These are phyloP conservation scores for Hypoxylon trugodes DNA, from an alignment of 495 filamentous ascomycete species.

Conservation along the genomic window DNA sequence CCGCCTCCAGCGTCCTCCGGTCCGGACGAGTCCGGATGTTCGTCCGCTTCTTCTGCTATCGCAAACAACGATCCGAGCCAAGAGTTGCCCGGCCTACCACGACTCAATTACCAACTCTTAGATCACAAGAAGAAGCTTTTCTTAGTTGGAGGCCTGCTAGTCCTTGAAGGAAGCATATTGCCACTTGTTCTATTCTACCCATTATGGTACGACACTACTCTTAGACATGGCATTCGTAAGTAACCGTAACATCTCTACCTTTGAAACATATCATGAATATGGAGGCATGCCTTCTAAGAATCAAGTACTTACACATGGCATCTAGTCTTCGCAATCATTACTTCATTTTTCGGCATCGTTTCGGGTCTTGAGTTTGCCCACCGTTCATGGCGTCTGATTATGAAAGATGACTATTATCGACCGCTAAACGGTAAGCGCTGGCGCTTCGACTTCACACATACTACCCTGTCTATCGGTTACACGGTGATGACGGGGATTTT, in stretches of 20 bases:
- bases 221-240: constrained; percentile 54
- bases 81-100: constrained; percentile 48
- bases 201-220: constrained; percentile 48
- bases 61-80: constrained; percentile 25
- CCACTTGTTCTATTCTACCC: constrained; percentile 59
- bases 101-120: constrained; percentile 53
- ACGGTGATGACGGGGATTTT: constrained; percentile 57
- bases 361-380: constrained; percentile 59
- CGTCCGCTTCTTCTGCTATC: constrained; percentile 27
- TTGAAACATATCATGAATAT: not conserved
- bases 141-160: constrained; percentile 49
- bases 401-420: constrained; percentile 52
- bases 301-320: constrained; percentile 11
- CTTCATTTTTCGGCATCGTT: constrained; percentile 59
- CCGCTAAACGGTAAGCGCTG: constrained; percentile 52
- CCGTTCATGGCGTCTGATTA: constrained; percentile 54
- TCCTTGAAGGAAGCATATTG: constrained; percentile 55
- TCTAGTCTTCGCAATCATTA: constrained; percentile 59
- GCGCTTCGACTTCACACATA: constrained; percentile 59
- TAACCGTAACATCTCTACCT: not conserved
- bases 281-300: not conserved
- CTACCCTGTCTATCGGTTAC: constrained; percentile 54
- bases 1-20: constrained; percentile 20
- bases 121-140: constrained; percentile 56
- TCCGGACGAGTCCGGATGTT: constrained; percentile 28